Conservation (phyloP, 768 basidiomycete genomes). For the Termitomyces eurrhizus region DNA sequence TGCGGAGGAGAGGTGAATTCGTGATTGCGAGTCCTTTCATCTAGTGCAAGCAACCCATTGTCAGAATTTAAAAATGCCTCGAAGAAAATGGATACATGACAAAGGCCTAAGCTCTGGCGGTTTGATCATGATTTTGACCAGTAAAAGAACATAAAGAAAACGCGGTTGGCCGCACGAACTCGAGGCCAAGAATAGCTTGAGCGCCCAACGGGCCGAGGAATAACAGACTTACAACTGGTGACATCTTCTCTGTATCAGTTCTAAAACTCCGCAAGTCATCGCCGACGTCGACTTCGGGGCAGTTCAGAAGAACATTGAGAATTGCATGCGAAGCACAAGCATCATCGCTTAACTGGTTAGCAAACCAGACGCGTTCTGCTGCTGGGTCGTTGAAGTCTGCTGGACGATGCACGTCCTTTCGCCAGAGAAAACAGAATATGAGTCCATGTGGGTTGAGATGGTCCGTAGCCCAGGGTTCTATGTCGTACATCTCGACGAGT, state of each 20-base stretch:
- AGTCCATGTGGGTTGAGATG: conserved; percentile 55
- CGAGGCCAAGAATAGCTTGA: background rate
- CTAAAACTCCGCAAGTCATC: conserved; percentile 39
- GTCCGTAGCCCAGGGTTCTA: conserved; percentile 62
- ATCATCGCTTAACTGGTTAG: conserved; percentile 64
- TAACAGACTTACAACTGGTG: conserved; percentile 42
- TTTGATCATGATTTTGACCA: background rate
- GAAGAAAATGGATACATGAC: background rate
- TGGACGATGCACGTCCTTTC: conserved; percentile 41
- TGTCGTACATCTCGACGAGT: conserved; percentile 56
- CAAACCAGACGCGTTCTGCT: conserved; percentile 60
- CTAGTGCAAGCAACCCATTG: conserved; percentile 23
- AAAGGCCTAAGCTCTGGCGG: background rate
- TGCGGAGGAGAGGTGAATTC: conserved; percentile 49
- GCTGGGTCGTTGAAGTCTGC: conserved; percentile 50
- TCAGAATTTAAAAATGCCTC: background rate
- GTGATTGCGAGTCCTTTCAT: conserved; percentile 64
- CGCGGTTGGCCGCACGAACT: background rate
- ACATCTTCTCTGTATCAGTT: conserved; percentile 51
- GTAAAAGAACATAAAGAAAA: too few species aligned
- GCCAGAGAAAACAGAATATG: conserved; percentile 62
- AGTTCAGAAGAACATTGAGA: conserved; percentile 57
- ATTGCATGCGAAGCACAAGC: conserved; percentile 63
- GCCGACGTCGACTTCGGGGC: conserved; percentile 47
- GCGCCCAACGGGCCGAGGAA: background rate